Conservation (phyloP, 805 yeast genomes). For the Schwanniomyces pseudopolymorphus region DNA sequence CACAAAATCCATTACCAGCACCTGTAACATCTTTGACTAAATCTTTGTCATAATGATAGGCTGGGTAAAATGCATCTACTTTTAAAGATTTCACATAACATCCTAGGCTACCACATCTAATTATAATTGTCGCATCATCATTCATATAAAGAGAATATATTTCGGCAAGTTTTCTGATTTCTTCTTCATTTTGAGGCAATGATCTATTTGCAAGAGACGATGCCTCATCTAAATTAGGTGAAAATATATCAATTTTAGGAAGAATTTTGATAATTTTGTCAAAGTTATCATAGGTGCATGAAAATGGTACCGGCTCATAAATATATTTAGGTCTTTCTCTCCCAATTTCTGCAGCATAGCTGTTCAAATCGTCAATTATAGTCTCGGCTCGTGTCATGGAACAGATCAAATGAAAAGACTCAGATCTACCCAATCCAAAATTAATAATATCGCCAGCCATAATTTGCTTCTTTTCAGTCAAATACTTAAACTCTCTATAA, state of each 20-base stretch:
- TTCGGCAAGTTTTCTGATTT: constrained; percentile 44
- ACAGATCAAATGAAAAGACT: constrained; percentile 70
- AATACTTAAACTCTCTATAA: constrained; percentile 53
- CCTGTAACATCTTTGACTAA: constrained; percentile 44
- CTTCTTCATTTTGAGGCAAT: constrained; percentile 36
- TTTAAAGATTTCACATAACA: constrained; percentile 45
- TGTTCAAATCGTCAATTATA: constrained; percentile 39
- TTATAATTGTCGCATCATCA: constrained; percentile 48
- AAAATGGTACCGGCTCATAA: constrained; percentile 89
- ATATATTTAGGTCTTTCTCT: constrained; percentile 42
- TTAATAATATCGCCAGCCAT: constrained; percentile 49
- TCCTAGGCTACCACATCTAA: constrained; percentile 79
- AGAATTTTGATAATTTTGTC: constrained; percentile 35
- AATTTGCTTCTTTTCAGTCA: constrained; percentile 61
- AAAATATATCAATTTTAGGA: constrained; percentile 53
- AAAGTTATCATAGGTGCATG: constrained; percentile 53
- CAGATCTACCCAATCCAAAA: constrained; percentile 31
- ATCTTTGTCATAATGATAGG: constrained; percentile 58
- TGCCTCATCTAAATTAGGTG: constrained; percentile 88
- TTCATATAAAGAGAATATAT: constrained; percentile 43
- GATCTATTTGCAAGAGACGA: constrained; percentile 56
- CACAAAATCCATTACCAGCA: constrained; percentile 46
- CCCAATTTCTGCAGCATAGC: constrained; percentile 10
- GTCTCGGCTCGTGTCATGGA: constrained; percentile 60
- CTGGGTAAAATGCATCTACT: constrained; percentile 54